These are phyloP conservation scores for Trichothecium sympodiale DNA, from an alignment of 2,329 filamentous ascomycete species.

Conservation along the genomic window DNA sequence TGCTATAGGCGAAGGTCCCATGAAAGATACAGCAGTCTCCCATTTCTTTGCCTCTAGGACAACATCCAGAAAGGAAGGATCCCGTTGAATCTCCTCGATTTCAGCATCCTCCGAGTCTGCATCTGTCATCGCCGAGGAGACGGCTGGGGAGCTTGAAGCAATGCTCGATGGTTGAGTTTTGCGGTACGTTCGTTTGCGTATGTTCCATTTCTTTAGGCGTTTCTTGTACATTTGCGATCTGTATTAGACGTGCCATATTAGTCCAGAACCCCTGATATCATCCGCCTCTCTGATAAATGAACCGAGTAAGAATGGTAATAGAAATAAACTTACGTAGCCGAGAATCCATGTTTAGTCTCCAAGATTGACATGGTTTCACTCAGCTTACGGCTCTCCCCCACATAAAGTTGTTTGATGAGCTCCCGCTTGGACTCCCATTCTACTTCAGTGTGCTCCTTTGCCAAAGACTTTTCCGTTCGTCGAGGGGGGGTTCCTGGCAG, in stretches of 20 bases:
- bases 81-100: conserved; percentile 1
- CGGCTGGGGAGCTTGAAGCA: conserved; percentile 11
- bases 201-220: conserved; percentile 25
- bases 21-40: not conserved
- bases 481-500: conserved; percentile 15
- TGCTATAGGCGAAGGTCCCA: not conserved
- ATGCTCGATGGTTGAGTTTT: conserved; percentile 10
- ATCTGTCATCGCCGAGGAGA: not conserved
- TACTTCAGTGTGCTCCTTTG: conserved; percentile 22
- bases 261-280: not conserved
- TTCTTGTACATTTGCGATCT: conserved; percentile 30
- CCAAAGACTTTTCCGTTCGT: conserved; percentile 12
- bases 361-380: conserved; percentile 24
- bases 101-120: not conserved
- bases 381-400: conserved; percentile 22
- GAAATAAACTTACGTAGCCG: conserved; percentile 21
- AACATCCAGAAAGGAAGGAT: no score
- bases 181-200: conserved; percentile 23
- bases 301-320: not conserved
- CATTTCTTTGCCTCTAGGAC: no score
- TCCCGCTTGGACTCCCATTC: conserved; percentile 21
- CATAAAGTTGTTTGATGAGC: conserved; percentile 22
- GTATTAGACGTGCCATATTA: not conserved
- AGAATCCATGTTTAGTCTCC: conserved; percentile 21
- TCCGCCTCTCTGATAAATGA: no score